Evolutionary conservation across 1,139 yeast species (phyloP).

Genomic region (Geotrichum klebahnii): DNA sequence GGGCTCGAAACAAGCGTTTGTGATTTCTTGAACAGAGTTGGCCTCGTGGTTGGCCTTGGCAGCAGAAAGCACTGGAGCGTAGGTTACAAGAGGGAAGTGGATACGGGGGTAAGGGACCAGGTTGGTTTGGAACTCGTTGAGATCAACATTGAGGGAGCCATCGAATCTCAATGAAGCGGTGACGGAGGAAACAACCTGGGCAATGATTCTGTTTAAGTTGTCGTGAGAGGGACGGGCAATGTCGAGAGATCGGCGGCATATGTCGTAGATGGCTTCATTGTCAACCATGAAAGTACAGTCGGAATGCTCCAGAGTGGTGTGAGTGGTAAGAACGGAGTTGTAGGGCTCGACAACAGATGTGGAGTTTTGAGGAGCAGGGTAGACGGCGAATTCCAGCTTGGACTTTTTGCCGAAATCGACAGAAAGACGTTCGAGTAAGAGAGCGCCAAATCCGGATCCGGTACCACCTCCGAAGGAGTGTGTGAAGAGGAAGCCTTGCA

Average conservation of each 20-base stretch:
- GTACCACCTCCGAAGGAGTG: slow-evolving; percentile 50
- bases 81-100: slow-evolving; percentile 47
- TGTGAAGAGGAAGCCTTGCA: slow-evolving; percentile 48
- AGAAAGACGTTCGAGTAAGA: slow-evolving; percentile 41
- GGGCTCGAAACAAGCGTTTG: slow-evolving; percentile 47
- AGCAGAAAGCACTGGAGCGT: slow-evolving; percentile 44
- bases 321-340: slow-evolving; percentile 43
- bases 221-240: slow-evolving; percentile 42
- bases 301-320: slow-evolving; percentile 45
- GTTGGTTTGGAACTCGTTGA: slow-evolving; percentile 47
- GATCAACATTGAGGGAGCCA: slow-evolving; percentile 47
- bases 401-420: slow-evolving; percentile 48
- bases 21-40: slow-evolving; percentile 45
- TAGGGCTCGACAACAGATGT: slow-evolving; percentile 48
- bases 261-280: slow-evolving; percentile 47
- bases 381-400: slow-evolving; percentile 47
- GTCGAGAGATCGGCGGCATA: slow-evolving; percentile 43
- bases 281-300: slow-evolving; percentile 47
- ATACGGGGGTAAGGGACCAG: slow-evolving; percentile 47
- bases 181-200: slow-evolving; percentile 47
- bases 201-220: slow-evolving; percentile 44
- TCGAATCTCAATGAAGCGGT: slow-evolving; percentile 48
- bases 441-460: slow-evolving; percentile 47
- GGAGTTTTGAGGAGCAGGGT: slow-evolving; percentile 45
- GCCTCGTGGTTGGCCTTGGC: slow-evolving; percentile 42